phyloP scores from a whole-genome alignment of 495 filamentous ascomycete genomes.

The Podospora comata region DNA sequence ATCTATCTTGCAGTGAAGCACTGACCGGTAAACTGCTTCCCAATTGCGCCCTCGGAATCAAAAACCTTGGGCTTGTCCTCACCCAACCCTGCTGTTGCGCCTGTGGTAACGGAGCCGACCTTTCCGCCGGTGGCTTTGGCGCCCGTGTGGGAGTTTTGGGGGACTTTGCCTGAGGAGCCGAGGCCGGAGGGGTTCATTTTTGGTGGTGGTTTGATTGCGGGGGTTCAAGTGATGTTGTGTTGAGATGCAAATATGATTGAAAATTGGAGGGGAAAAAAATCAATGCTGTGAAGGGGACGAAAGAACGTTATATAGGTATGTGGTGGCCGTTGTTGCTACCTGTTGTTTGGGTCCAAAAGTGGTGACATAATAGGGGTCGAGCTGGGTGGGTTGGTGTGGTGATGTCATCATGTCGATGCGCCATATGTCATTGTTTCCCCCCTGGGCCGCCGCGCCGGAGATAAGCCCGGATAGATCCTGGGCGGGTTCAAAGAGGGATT shows the following conservation, averaged over 20 bases:
- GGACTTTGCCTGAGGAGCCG: slow-evolving; percentile 2
- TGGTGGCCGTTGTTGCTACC: background rate
- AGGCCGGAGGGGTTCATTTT: slow-evolving; percentile 9
- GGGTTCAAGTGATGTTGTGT: background rate
- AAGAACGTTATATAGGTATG: background rate
- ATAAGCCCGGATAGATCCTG: background rate
- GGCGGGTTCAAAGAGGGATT: background rate
- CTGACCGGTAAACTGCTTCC: slow-evolving; percentile 40
- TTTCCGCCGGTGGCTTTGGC: slow-evolving; percentile 26
- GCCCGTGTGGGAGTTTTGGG: slow-evolving; percentile 22
- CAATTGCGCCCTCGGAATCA: slow-evolving; percentile 36
- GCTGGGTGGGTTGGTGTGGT: slow-evolving; percentile 3
- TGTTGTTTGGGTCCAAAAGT: background rate
- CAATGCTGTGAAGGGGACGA: background rate
- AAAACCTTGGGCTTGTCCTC: slow-evolving; percentile 30
- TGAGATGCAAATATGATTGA: background rate
- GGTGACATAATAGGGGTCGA: slow-evolving; percentile 2
- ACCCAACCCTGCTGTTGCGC: slow-evolving; percentile 25
- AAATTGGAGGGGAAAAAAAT: background rate
- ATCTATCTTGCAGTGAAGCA: background rate
- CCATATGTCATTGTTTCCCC: background rate
- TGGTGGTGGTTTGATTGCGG: background rate
- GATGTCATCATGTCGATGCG: slow-evolving; percentile 19
- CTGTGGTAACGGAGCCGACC: slow-evolving; percentile 18
- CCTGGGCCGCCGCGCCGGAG: background rate